phyloP scores from a whole-genome alignment of 768 basidiomycete genomes.

The Albatrellus ellisii region DNA sequence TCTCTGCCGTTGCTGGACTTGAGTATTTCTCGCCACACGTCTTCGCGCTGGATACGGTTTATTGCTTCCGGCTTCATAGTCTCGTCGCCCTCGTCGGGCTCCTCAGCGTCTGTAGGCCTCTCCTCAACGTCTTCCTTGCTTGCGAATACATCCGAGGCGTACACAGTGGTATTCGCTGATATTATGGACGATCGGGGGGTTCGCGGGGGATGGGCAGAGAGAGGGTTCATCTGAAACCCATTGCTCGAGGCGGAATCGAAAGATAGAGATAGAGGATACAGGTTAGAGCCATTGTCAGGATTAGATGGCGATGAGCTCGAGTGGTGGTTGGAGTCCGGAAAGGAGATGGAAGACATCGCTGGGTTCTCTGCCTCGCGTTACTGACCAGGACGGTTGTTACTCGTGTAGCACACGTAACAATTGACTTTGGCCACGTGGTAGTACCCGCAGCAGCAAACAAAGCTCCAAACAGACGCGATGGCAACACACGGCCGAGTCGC shows the following conservation, averaged over 20 bases:
- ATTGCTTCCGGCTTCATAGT: constrained; percentile 21
- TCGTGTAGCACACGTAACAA: background rate
- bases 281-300: constrained; percentile 30
- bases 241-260: constrained; percentile 34
- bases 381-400: background rate
- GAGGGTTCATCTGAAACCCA: constrained; percentile 71
- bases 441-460: constrained; percentile 5
- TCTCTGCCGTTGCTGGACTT: constrained; percentile 70
- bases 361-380: no score
- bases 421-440: constrained; percentile 4
- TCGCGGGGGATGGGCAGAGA: constrained; percentile 66
- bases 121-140: constrained; percentile 24
- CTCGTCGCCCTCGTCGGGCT: constrained; percentile 22
- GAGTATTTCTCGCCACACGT: constrained; percentile 73
- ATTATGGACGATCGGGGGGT: constrained; percentile 48
- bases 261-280: constrained; percentile 36
- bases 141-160: constrained; percentile 26
- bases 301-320: constrained; percentile 31
- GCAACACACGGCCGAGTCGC: constrained; percentile 1
- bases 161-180: constrained; percentile 9
- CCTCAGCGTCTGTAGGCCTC: constrained; percentile 14
- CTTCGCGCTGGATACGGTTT: constrained; percentile 40
- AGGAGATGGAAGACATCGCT: constrained; percentile 61
- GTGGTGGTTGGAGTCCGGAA: constrained; percentile 30
- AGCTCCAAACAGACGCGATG: background rate